Evolutionary conservation across 2,329 filamentous ascomycete species (phyloP), one percentile per base, ranked within the genome.

Genomic region (Corinectria fuckeliana): DNA sequence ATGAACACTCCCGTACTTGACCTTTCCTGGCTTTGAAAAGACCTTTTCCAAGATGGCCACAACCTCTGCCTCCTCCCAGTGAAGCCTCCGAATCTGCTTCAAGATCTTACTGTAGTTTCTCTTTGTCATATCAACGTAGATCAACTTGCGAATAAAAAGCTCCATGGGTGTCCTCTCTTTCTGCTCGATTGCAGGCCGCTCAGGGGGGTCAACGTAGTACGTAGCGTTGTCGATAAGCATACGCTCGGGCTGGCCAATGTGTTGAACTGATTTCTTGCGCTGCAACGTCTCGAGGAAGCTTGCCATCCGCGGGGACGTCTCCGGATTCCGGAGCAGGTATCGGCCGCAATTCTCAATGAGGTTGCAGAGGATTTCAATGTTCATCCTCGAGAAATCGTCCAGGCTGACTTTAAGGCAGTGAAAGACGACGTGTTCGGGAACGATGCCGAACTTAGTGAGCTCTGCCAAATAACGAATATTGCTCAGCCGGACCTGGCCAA

Each of bases 211-310:
- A 56, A 99, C 95, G 69, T 97, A 98, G 77, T 99, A 99, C 58
- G 97, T 88, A 3, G 95, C 95, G 73, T 99, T 99, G 75, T 99
- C 95, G 58, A 99, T 95, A 26, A 98, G 86, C 93, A 99, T 98
- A 36, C 93, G 90, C 77, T 99, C 95, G 68, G 96, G 92, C 70
- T 97, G 92, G 13, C 93, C 94, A 58, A 99, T 89, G 72, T 98
- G 93, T 73, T 97, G 93, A 7, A 95, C 93, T 7, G 91, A 88
- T 78, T 99, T 99, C 81, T 99, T 99, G 58, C 95, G 90, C 73
- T 96, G 92, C 13, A 99, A 81, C 0, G 93, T 99, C 76, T 99
- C 95, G 21, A 99, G 78, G 74, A 99, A 99, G 1, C 92, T 94
- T 1, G 84, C 81, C 95, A 99, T 99, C 41, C 95, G 88, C 8